Evolutionary conservation across 2,329 filamentous ascomycete genomes (phyloP), one percentile per base, ranked within the genome.

Genomic region (Aureobasidium vineae): DNA sequence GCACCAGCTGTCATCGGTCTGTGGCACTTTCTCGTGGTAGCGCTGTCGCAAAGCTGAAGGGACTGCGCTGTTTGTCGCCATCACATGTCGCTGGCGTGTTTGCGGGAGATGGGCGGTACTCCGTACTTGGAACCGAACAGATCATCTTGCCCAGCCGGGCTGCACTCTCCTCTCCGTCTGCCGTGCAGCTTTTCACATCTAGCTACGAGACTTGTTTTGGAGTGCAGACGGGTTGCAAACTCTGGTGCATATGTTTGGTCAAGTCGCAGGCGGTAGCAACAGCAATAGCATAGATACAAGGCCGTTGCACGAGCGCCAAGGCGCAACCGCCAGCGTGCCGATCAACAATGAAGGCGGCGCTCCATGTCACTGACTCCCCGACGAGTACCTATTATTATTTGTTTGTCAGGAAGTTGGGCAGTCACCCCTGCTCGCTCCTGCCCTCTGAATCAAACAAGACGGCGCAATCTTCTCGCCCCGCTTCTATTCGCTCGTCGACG

Each of bases 401-500:
- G 61, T 53, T 64, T 54, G 61, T 64, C 61, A 64, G 61, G 61
- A 43, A 31, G 61, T 53, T 36, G 52, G 54, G 64, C 53, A 50
- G 52, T 60, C 28, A 31, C 36, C 21, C 53, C 53, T 52, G 64
- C 53, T 66, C 64, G n/a, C 63, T 65, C 63, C 63, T 64, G 61
- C 64, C 19, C 43, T 66, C 33, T 49, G 43, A n/a, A n/a, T n/a
- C n/a, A n/a, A n/a, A n/a, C n/a, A n/a, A n/a, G n/a, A n/a, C n/a
- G 68, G 68, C 68, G 64, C 53, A 68, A 60, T 41, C 68, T 43
- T 57, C 63, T 41, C 67, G 67, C 53, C 68, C 63, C 26, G 50
- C 57, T 13, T 56, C 74, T 36, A 67, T 70, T 28, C 63, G 70
- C 49, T 70, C 71, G 40, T 70, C 72, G 49, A 68, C 68, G 36